Base-by-base conservation (phyloP, 345 rosid genomes). In the Anastatica hierochuntica region DNA sequence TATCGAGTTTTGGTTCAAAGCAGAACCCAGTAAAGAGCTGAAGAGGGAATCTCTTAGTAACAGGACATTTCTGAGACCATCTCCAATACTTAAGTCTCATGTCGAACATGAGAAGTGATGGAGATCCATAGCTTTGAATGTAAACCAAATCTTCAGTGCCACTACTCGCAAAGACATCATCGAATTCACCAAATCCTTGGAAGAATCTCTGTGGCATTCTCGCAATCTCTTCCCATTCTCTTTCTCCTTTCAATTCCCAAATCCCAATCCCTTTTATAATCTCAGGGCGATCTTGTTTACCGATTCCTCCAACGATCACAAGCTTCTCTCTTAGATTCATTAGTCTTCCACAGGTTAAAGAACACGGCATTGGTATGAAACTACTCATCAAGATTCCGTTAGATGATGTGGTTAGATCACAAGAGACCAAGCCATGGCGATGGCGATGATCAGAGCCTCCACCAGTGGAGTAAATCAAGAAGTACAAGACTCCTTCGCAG, bases 11-110 rank as follows among this genome's bases (percentile, higher is more conserved):
- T 26, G 98, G 96, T 63, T 87, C 94, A 23, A 92, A 92, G 70
- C 83, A 79, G 73, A 92, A 92, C 6, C 96, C 97, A 56, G 88
- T 80, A 54, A 88, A 92, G 16, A 92, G 94, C 73, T 92, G 98
- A 58, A 92, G 88, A 0, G 98, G 96, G 63, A 92, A 92, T 76
- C 77, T 81, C 69, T 88, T 88, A 0, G 88, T 51, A 34, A 92
- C 98, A 0, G 98, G 98, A 50, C 86, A 81, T 64, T 78, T 88
- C 64, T 44, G 85, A 2, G 98, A 75, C 96, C 96, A 92, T 60
- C 67, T 85, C 98, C 98, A 92, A 10, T 67, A 79, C 67, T 63
- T 85, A 14, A 47, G 68, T 39, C 66, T 83, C 81, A 85, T 69
- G 53, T 88, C 83, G 20, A 75, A 88, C n/a, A 72, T 76, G 13